A percentile compares a stretch with the other conserved stretches of the same genome.
These are phyloP conservation scores for Saturnispora sekii DNA, from an alignment of 805 yeast species.

Conservation along the genomic window DNA sequence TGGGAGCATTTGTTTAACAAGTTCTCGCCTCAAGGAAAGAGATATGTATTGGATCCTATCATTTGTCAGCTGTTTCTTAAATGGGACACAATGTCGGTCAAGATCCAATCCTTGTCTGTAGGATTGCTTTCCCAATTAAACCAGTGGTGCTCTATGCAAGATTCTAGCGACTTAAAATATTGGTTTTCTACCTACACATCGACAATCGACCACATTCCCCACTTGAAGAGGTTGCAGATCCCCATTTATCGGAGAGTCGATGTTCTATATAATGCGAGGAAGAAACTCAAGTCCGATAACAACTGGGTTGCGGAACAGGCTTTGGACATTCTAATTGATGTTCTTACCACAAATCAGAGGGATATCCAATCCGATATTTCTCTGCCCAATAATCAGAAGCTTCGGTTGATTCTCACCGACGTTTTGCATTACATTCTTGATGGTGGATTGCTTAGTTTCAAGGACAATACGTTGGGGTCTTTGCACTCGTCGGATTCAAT, in stretches of 20 bases:
- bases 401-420: background rate
- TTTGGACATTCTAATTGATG: constrained; percentile 49
- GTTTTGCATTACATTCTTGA: constrained; percentile 3
- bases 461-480: background rate
- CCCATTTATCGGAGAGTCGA: constrained; percentile 13
- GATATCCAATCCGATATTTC: constrained; percentile 4
- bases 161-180: constrained; percentile 5
- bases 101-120: constrained; percentile 40
- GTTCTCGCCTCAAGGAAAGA: constrained; percentile 48
- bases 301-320: constrained; percentile 66
- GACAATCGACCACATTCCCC: constrained; percentile 5
- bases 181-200: constrained; percentile 9
- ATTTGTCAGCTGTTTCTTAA: constrained; percentile 65
- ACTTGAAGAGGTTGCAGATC: constrained; percentile 6
- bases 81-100: constrained; percentile 43
- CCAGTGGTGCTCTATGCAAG: constrained; percentile 7
- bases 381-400: background rate
- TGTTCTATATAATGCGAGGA: constrained; percentile 33
- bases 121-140: constrained; percentile 4
- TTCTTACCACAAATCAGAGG: constrained; percentile 26
- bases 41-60: constrained; percentile 62
- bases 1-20: constrained; percentile 53
- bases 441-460: constrained; percentile 32
- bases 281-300: constrained; percentile 53
- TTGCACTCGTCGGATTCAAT: background rate